Evolutionary conservation across 768 basidiomycete genomes (phyloP).

Genomic region (Mycena sanguinolenta): DNA sequence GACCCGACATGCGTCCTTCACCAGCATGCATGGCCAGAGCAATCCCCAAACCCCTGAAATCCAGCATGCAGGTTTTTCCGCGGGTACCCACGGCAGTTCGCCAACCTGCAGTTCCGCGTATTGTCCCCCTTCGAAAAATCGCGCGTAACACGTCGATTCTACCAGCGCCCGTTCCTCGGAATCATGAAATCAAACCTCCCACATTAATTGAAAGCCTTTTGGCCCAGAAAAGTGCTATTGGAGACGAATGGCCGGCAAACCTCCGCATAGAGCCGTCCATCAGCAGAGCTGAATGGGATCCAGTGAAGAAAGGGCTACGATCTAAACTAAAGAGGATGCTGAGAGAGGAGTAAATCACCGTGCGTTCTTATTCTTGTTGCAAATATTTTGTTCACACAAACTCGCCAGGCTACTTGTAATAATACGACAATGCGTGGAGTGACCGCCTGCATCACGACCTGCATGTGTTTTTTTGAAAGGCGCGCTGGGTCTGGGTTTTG

Average conservation of each 20-base stretch:
- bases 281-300: conserved; percentile 53
- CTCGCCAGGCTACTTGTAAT: background rate
- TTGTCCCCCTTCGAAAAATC: conserved; percentile 23
- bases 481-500: background rate
- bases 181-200: conserved; percentile 31
- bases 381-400: background rate
- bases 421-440: too few species aligned
- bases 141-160: conserved; percentile 14
- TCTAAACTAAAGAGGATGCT: conserved; percentile 56
- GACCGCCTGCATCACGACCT: background rate
- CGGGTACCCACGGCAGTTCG: background rate
- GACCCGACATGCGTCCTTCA: conserved; percentile 31
- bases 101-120: conserved; percentile 15
- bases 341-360: conserved; percentile 47
- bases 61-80: conserved; percentile 31
- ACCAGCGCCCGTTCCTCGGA: conserved; percentile 29
- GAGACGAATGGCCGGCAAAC: conserved; percentile 60
- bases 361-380: background rate
- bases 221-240: conserved; percentile 53
- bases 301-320: conserved; percentile 53
- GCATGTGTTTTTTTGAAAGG: background rate
- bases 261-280: conserved; percentile 64
- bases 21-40: conserved; percentile 22
- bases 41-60: conserved; percentile 22
- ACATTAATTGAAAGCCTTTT: conserved; percentile 59